Base-by-base conservation (phyloP, 1,284 basidiomycete species). In the Cryptococcus jaspeensis region DNA sequence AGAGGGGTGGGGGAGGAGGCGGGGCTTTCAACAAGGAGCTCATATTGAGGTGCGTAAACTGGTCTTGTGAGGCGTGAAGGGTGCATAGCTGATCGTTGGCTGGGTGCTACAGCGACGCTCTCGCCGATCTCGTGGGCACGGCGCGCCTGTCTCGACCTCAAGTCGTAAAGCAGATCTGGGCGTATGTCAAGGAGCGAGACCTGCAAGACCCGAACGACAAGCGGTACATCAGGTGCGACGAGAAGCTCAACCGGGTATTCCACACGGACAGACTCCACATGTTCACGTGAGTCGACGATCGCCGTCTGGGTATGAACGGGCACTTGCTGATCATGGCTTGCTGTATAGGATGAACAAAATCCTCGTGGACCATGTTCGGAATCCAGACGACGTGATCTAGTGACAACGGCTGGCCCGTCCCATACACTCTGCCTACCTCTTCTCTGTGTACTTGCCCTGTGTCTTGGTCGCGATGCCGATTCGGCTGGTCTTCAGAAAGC, bases 161-260 rank as follows among this genome's bases (percentile, higher is more conserved):
- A 56, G 76, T 78, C 8, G 81, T 82, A 53, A 82, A 82, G 67
- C 72, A 78, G 56, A 76, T 82, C n/a, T 82, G 81, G 81, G 79
- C 67, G 11, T 80, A 82, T 61, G 78, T 82, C 66, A 82, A 82
- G 62, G 75, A 63, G 20, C 71, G 79, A 38, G 73, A 77, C 45
- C 66, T 82, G n/a, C 81, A 82, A 64, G 80, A 82, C 63, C 76
- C 77, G 40, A 59, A 50, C 28, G 81, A 82, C 67, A 78, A 74
- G 69, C 73, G 81, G 12, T 78, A 73, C 63, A 81, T 82, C 53
- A 55, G 78, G 20, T 82, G 81, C 62, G 81, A 82, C 52, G 77
- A 74, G 11, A 67, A 67, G 52, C 67, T 82, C 60, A 65, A 71
- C 25, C 59, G 60, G 23, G 74, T 82, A 39, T 81, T 82, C 64